Conservation (phyloP, 495 filamentous ascomycete species). For the Lentithecium fluviatile region DNA sequence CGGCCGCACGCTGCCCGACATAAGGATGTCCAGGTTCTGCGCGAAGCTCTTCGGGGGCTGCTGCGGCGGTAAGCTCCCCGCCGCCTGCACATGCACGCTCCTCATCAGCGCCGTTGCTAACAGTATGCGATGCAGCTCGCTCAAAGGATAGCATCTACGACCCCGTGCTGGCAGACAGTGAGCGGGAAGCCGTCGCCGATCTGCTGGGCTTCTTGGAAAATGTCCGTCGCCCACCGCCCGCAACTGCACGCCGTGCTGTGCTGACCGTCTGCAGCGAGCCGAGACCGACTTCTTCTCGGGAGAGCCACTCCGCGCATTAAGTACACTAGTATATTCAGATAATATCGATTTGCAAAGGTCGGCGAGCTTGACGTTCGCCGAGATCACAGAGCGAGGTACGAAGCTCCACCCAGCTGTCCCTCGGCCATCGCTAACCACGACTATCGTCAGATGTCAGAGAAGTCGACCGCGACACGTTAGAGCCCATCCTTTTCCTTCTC, state of each 20-base stretch:
- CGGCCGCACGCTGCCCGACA: conserved; percentile 31
- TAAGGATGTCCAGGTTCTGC: conserved; percentile 35
- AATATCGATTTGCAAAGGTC: conserved; percentile 98
- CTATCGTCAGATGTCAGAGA: conserved; percentile 78
- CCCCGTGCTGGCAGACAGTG: conserved; percentile 90
- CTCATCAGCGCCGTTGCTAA: conserved; percentile 14
- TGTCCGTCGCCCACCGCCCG: conserved; percentile 51
- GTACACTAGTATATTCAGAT: conserved; percentile 94
- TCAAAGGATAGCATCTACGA: conserved; percentile 94
- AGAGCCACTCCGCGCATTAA: conserved; percentile 90
- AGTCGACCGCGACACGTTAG: conserved; percentile 90
- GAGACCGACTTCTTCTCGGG: conserved; percentile 98
- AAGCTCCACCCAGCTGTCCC: background rate
- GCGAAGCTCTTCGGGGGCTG: conserved; percentile 33
- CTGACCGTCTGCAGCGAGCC: conserved; percentile 61
- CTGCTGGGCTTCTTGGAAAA: conserved; percentile 94
- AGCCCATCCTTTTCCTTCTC: conserved; percentile 91
- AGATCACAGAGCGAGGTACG: conserved; percentile 95
- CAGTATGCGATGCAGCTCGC: conserved; percentile 56
- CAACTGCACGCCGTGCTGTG: background rate
- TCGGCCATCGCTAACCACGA: conserved; percentile 18
- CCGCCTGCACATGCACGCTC: background rate
- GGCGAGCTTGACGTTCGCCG: conserved; percentile 96
- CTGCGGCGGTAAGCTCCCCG: conserved; percentile 33
- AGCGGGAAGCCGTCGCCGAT: conserved; percentile 95